phyloP scores from a whole-genome alignment of 1,284 basidiomycete genomes.

The Pseudozyma thailandica region DNA sequence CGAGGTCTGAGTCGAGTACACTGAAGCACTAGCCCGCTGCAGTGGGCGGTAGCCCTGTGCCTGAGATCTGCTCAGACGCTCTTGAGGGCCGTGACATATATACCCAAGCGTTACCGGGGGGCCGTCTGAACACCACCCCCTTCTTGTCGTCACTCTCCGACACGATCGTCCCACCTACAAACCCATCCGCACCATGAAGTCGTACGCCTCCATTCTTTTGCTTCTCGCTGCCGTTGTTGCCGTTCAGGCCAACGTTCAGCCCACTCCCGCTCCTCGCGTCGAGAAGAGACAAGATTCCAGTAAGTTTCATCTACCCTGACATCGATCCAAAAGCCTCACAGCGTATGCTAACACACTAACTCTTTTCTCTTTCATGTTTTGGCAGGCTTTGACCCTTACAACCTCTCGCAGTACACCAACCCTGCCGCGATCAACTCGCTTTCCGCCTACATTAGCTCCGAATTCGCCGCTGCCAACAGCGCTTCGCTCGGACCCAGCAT shows the following conservation, averaged over 20 bases:
- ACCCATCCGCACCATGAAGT: conserved; percentile 20
- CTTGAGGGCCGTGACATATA: too few relatives aligned
- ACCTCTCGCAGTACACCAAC: conserved; percentile 41
- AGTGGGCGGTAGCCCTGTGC: too few relatives aligned
- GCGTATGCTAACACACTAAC: neutral
- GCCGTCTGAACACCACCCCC: too few relatives aligned
- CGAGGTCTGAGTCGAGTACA: too few relatives aligned
- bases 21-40: too few relatives aligned
- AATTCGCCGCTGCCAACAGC: conserved; percentile 14
- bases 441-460: conserved; percentile 20
- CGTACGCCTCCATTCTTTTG: conserved; percentile 32
- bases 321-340: too few relatives aligned
- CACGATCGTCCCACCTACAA: too few relatives aligned
- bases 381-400: conserved; percentile 37
- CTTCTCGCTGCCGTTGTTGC: conserved; percentile 19
- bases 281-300: conserved; percentile 28
- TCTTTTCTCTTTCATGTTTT: neutral
- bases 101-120: too few relatives aligned
- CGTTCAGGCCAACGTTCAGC: conserved; percentile 31
- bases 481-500: conserved; percentile 12
- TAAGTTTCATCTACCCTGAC: conserved; percentile 11
- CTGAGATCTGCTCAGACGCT: too few relatives aligned
- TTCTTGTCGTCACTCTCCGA: too few relatives aligned
- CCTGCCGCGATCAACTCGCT: conserved; percentile 24
- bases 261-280: conserved; percentile 32